Percentiles rank a stretch among this genome's conserved stretches.
Evolutionary conservation across 1,284 basidiomycete species (phyloP).

Genomic region (Phellopilus nigrolimitatus): DNA sequence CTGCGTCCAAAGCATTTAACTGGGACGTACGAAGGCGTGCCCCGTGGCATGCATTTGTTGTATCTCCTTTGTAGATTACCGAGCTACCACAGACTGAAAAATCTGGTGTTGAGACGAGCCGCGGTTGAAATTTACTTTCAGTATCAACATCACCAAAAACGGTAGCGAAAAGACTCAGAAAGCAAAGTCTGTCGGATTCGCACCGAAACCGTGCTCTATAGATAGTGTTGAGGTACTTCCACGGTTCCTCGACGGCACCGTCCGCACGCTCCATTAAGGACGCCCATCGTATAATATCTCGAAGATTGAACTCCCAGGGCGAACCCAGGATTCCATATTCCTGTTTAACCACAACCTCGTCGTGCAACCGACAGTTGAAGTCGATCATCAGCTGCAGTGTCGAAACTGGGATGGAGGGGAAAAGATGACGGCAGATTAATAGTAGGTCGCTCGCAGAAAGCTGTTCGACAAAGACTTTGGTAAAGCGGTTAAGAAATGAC

Average conservation of each 20-base stretch:
- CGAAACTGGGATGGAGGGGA: constrained; percentile 54
- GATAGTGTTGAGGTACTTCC: constrained; percentile 61
- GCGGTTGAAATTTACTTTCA: constrained; percentile 36
- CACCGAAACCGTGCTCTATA: constrained; percentile 90
- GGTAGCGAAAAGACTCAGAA: constrained; percentile 50
- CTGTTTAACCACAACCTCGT: constrained; percentile 63
- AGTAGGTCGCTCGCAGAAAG: constrained; percentile 78
- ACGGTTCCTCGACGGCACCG: constrained; percentile 37
- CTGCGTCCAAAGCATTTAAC: constrained; percentile 68
- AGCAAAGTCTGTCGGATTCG: constrained; percentile 56
- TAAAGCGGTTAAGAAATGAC: constrained; percentile 97
- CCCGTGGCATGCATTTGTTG: constrained; percentile 36
- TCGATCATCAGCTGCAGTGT: constrained; percentile 75
- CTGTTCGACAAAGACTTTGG: constrained; percentile 93
- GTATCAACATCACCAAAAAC: constrained; percentile 45
- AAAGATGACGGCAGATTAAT: constrained; percentile 74
- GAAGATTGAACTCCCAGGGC: constrained; percentile 99
- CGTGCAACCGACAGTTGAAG: constrained; percentile 76
- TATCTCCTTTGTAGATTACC: constrained; percentile 43
- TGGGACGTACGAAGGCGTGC: constrained; percentile 59
- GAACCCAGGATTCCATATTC: constrained; percentile 80
- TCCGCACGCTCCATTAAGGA: constrained; percentile 43
- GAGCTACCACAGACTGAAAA: constrained; percentile 69
- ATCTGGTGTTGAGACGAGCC: constrained; percentile 48
- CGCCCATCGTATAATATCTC: constrained; percentile 93